These are phyloP conservation scores for Aspergillus aculeatinus DNA, from an alignment of 2,329 filamentous ascomycete species.

Conservation along the genomic window DNA sequence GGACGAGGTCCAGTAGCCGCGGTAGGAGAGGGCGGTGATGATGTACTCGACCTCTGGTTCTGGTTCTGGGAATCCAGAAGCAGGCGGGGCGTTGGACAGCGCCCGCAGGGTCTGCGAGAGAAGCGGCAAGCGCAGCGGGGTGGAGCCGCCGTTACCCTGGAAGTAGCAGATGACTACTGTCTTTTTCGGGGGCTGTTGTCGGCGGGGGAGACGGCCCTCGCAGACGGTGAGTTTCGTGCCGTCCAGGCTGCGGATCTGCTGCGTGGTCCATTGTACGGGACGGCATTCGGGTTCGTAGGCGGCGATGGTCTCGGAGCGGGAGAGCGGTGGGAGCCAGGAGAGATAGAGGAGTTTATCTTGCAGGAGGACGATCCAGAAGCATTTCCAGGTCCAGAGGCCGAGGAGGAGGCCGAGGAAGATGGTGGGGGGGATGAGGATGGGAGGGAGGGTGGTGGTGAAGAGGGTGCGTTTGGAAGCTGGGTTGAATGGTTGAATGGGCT, in stretches of 20 bases:
- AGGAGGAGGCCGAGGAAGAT: constrained; percentile 66
- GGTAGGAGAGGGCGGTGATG: constrained; percentile 56
- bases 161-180: constrained; percentile 34
- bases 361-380: constrained; percentile 71
- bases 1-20: constrained; percentile 75
- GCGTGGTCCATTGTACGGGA: constrained; percentile 67
- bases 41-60: constrained; percentile 28
- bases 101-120: constrained; percentile 48
- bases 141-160: constrained; percentile 35
- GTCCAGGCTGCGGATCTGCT: constrained; percentile 39
- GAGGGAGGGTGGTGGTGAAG: constrained; percentile 35
- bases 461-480: constrained; percentile 10
- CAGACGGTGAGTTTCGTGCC: constrained; percentile 58
- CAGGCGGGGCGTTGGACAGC: constrained; percentile 10
- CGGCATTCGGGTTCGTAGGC: constrained; percentile 62
- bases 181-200: constrained; percentile 23
- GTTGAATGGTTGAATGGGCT: not conserved
- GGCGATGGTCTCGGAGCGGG: constrained; percentile 64
- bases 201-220: constrained; percentile 59
- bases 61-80: not conserved
- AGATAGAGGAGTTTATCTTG: constrained; percentile 84
- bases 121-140: constrained; percentile 37
- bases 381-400: constrained; percentile 64
- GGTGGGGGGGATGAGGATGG: constrained; percentile 61
- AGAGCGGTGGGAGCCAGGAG: constrained; percentile 70